Evolutionary conservation across 345 rosid genomes (phyloP).

Genomic region (Cardamine chenopodiifolia): DNA sequence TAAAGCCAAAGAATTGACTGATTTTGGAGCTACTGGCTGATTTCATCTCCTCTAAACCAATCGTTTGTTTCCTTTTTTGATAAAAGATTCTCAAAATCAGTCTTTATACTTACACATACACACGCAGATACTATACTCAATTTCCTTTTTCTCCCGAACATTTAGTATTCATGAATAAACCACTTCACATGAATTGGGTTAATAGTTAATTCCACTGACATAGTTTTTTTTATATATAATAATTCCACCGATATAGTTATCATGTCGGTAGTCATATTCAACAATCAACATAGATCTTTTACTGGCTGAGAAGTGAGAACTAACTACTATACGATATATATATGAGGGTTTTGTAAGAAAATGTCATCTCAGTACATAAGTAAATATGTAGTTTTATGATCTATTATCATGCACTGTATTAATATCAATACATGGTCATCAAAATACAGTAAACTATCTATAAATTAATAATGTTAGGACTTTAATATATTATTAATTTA

Average conservation of each 20-base stretch:
- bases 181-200: not conserved
- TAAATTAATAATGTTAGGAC: too few species aligned
- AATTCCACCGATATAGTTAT: not conserved
- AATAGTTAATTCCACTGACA: not conserved
- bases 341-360: not conserved
- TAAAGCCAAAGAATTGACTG: slow-evolving; percentile 12
- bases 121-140: not conserved
- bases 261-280: not conserved
- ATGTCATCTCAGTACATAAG: not conserved
- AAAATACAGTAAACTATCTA: too few species aligned
- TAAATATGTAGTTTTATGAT: not conserved
- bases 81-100: not conserved
- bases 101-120: not conserved
- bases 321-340: too few species aligned
- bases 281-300: not conserved
- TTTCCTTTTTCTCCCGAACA: not conserved
- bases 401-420: not conserved
- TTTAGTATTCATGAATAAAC: not conserved
- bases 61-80: not conserved
- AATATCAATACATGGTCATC: not conserved
- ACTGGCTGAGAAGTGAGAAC: not conserved
- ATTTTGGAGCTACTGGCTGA: slow-evolving; percentile 27
- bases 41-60: slow-evolving; percentile 17
- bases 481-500: too few species aligned
- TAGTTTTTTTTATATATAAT: not conserved